Conservation (phyloP, 176 grass and related monocot species). For the Triticum urartu region DNA sequence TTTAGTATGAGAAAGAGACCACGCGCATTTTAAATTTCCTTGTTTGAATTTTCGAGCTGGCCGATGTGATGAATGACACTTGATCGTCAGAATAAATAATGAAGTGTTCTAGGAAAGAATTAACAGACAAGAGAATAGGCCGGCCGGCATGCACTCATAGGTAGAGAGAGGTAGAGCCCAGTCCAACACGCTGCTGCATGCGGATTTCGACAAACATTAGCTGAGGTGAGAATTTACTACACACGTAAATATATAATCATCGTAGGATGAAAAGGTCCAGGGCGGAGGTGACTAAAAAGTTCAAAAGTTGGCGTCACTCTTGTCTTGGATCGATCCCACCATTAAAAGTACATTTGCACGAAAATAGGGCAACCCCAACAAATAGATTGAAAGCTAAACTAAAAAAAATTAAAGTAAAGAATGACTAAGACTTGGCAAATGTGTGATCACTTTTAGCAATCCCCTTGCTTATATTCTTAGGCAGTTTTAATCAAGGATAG, state of each 20-base stretch:
- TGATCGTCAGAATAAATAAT: not conserved
- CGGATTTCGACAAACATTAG: not conserved
- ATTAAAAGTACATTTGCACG: not conserved
- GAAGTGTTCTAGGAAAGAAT: not conserved
- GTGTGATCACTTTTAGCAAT: not conserved
- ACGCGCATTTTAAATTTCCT: not conserved
- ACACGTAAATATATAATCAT: not conserved
- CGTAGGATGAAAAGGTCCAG: not conserved
- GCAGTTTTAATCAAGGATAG: not conserved
- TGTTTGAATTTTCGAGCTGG: not conserved
- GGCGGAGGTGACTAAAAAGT: not conserved
- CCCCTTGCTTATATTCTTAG: not conserved
- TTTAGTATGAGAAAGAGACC: not conserved
- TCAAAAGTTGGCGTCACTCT: not conserved
- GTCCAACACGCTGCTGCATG: not conserved
- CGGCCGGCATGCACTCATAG: no score
- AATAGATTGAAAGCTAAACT: not conserved
- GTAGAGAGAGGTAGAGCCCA: no score
- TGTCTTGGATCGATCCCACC: not conserved
- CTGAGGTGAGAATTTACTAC: not conserved
- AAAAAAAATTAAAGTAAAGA: not conserved
- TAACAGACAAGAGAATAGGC: not conserved
- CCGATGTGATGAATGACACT: not conserved
- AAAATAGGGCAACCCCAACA: not conserved
- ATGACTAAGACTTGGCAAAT: not conserved